Evolutionary conservation across 768 basidiomycete species (phyloP).

Genomic region (Phanerochaete carnosa): DNA sequence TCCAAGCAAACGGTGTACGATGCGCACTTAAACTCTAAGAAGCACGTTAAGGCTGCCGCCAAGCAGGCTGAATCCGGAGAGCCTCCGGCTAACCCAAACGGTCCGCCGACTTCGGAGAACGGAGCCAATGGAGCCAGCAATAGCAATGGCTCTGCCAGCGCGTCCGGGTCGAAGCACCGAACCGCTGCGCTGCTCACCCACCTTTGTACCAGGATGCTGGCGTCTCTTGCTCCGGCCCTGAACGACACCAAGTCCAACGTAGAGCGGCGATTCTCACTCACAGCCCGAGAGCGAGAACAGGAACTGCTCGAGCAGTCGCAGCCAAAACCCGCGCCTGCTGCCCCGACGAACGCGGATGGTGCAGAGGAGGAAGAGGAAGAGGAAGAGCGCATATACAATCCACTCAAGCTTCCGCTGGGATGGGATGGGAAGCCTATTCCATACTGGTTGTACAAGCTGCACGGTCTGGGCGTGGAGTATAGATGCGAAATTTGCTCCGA

Average conservation of each 20-base stretch:
- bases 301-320: conserved; percentile 74
- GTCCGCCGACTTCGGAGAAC: conserved; percentile 38
- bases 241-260: conserved; percentile 95
- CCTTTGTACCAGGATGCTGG: conserved; percentile 66
- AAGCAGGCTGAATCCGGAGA: conserved; percentile 53
- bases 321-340: conserved; percentile 46
- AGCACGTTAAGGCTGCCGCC: conserved; percentile 87
- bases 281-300: conserved; percentile 95
- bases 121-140: conserved; percentile 53
- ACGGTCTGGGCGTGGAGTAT: conserved; percentile 97
- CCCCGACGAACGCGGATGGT: conserved; percentile 41
- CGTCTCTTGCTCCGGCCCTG: conserved; percentile 58
- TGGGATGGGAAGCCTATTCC: conserved; percentile 99
- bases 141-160: conserved; percentile 27
- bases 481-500: conserved; percentile 97
- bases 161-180: conserved; percentile 48
- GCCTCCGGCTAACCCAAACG: conserved; percentile 57
- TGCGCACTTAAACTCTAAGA: conserved; percentile 93
- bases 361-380: conserved; percentile 84
- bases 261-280: conserved; percentile 93
- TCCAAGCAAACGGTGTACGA: conserved; percentile 98
- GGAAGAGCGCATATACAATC: conserved; percentile 97
- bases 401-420: conserved; percentile 91
- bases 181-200: conserved; percentile 70
- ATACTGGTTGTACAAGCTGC: conserved; percentile 97